Percentiles rank a stretch among this genome's conserved stretches.
These are phyloP conservation scores for Diutina catenulata DNA, from an alignment of 1,139 yeast species.

Conservation along the genomic window DNA sequence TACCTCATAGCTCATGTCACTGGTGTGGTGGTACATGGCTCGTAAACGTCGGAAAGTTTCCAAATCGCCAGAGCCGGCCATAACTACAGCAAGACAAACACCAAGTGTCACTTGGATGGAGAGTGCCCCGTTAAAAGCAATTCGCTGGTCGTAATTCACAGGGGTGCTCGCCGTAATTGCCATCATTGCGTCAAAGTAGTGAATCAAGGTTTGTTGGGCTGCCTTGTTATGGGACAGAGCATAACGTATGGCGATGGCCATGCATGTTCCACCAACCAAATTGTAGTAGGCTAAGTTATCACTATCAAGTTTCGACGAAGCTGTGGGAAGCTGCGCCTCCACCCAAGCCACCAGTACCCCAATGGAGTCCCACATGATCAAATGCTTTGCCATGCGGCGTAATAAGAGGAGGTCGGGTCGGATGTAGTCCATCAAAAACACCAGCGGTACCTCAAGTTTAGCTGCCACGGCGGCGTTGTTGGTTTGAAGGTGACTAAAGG, in stretches of 20 bases:
- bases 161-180: constrained; percentile 34
- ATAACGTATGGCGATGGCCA: constrained; percentile 63
- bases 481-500: constrained; percentile 63
- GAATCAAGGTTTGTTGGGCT: constrained; percentile 50
- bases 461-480: constrained; percentile 48
- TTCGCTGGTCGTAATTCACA: constrained; percentile 20
- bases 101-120: constrained; percentile 1
- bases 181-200: constrained; percentile 51
- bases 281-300: constrained; percentile 57
- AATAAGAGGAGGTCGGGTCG: constrained; percentile 73
- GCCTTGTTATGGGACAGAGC: constrained; percentile 55
- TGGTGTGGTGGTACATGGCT: constrained; percentile 49
- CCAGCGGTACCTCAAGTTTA: constrained; percentile 52
- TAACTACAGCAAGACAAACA: constrained; percentile 43
- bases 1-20: constrained; percentile 48
- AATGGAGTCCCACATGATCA: constrained; percentile 73
- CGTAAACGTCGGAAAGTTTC: constrained; percentile 65
- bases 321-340: constrained; percentile 37
- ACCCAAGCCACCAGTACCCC: constrained; percentile 50
- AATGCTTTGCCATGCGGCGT: constrained; percentile 52
- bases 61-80: constrained; percentile 91
- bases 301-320: constrained; percentile 36
- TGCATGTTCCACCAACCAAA: constrained; percentile 62
- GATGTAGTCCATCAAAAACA: constrained; percentile 56
- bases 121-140: constrained; percentile 30